phyloP scores from a whole-genome alignment of 106 monocot species.

The Allium fistulosum region DNA sequence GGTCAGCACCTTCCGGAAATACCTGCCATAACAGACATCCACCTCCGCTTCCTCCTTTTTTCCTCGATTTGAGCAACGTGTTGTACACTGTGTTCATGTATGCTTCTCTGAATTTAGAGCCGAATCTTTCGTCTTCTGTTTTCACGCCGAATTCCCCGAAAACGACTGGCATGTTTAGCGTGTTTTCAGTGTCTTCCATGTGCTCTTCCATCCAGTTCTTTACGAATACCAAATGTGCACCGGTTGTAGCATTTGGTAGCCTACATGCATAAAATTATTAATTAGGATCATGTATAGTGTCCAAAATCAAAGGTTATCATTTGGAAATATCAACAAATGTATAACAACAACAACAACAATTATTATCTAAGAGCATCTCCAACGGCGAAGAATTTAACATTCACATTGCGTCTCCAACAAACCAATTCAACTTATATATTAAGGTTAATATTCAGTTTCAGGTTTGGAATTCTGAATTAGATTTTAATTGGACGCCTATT shows the following conservation, averaged over 20 bases:
- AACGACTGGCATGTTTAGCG: slow-evolving; percentile 65
- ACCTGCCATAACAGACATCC: slow-evolving; percentile 89
- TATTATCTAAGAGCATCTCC: no score
- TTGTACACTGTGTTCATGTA: slow-evolving; percentile 52
- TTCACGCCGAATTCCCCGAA: slow-evolving; percentile 76
- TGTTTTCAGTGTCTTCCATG: slow-evolving; percentile 63
- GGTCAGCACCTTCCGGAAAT: slow-evolving; percentile 71
- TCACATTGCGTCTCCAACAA: no score
- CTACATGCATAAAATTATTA: slow-evolving; percentile 17
- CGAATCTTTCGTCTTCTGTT: slow-evolving; percentile 40
- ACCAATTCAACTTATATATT: no score
- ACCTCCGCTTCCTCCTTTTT: slow-evolving; percentile 48
- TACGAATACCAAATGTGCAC: slow-evolving; percentile 45
- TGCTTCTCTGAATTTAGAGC: slow-evolving; percentile 32
- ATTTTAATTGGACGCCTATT: no score
- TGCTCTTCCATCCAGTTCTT: slow-evolving; percentile 77
- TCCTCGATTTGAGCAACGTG: slow-evolving; percentile 31
- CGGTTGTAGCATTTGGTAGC: slow-evolving; percentile 26
- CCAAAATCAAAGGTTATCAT: background rate
- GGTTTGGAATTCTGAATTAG: no score
- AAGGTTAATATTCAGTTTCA: no score
- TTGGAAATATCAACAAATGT: background rate
- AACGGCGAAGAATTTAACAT: no score
- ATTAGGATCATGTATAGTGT: background rate
- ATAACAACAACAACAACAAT: no score